A percentile compares a stretch with the other conserved stretches of the same genome.
Conservation (phyloP, 2,329 filamentous ascomycete species). For the Aotearoamyces nothofagi region DNA sequence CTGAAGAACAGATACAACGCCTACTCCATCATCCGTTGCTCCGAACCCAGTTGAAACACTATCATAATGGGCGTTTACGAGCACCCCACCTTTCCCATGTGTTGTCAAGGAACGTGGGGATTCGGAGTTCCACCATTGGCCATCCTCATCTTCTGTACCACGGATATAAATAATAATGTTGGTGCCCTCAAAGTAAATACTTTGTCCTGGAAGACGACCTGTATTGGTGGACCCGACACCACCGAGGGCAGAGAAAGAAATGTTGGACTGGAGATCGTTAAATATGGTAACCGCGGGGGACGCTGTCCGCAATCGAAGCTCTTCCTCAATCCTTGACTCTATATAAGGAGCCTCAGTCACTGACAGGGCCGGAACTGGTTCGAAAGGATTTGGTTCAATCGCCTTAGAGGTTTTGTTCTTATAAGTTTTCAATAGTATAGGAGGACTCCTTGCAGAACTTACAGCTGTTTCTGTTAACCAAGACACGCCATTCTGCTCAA, state of each 20-base stretch:
- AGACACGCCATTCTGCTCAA: slow-evolving; percentile 41
- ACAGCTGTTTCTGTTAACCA: too few species aligned
- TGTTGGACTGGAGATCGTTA: slow-evolving; percentile 65
- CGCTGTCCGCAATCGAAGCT: slow-evolving; percentile 1
- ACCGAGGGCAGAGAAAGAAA: slow-evolving; percentile 45
- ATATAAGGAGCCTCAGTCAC: too few species aligned
- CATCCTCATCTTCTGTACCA: slow-evolving; percentile 57
- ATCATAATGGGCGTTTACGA: slow-evolving; percentile 87
- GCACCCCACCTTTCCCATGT: slow-evolving; percentile 55
- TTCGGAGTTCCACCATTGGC: slow-evolving; percentile 53
- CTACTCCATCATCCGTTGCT: slow-evolving; percentile 86
- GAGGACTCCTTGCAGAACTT: too few species aligned
- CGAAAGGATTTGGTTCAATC: too few species aligned
- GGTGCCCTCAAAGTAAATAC: slow-evolving; percentile 78
- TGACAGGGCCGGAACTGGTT: too few species aligned
- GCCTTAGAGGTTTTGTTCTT: too few species aligned
- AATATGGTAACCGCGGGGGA: slow-evolving; percentile 36
- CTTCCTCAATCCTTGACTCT: slow-evolving; percentile 7
- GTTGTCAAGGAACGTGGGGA: slow-evolving; percentile 25
- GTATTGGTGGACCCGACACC: slow-evolving; percentile 20
- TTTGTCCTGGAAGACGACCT: slow-evolving; percentile 20
- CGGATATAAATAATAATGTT: slow-evolving; percentile 89
- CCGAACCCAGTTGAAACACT: slow-evolving; percentile 85
- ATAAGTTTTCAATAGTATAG: too few species aligned
- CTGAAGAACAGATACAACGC: slow-evolving; percentile 74